Evolutionary conservation across 768 basidiomycete genomes (phyloP).

Genomic region (Pisolithus orientalis): DNA sequence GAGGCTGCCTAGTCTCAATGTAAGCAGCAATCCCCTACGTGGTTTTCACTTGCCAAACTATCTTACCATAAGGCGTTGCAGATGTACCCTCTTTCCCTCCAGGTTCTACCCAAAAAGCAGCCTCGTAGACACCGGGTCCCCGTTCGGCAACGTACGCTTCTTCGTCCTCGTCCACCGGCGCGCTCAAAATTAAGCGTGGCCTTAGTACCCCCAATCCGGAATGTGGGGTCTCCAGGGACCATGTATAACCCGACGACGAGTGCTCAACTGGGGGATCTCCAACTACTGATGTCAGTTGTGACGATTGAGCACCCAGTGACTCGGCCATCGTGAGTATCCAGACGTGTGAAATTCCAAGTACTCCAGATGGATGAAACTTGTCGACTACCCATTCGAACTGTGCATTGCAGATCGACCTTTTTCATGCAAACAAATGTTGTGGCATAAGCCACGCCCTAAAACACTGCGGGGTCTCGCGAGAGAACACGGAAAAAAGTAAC

Average conservation of each 20-base stretch:
- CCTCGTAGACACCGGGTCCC: slow-evolving; percentile 43
- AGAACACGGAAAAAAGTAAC: slow-evolving; percentile 6
- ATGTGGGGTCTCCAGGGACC: slow-evolving; percentile 38
- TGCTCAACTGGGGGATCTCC: slow-evolving; percentile 32
- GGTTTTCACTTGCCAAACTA: slow-evolving; percentile 33
- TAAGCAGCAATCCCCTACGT: background rate
- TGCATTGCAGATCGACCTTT: too few species aligned
- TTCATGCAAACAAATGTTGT: too few species aligned
- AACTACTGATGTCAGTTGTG: slow-evolving; percentile 43
- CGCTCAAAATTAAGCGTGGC: slow-evolving; percentile 31
- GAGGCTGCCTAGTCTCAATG: background rate
- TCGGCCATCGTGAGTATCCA: slow-evolving; percentile 32
- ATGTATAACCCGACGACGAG: slow-evolving; percentile 23
- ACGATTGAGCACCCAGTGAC: slow-evolving; percentile 25
- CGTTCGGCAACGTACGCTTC: slow-evolving; percentile 19
- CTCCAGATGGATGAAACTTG: slow-evolving; percentile 40
- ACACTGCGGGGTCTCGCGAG: too few species aligned
- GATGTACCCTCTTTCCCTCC: slow-evolving; percentile 25
- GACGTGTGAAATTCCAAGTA: slow-evolving; percentile 45
- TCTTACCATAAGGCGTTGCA: slow-evolving; percentile 44
- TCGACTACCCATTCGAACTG: too few species aligned
- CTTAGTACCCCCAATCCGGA: slow-evolving; percentile 4
- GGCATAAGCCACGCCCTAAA: too few species aligned
- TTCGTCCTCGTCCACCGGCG: slow-evolving; percentile 34
- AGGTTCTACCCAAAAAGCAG: slow-evolving; percentile 40